Percentiles rank a stretch among this genome's conserved stretches.
Conservation (phyloP, 768 basidiomycete species). For the Suillus occidentalis region DNA sequence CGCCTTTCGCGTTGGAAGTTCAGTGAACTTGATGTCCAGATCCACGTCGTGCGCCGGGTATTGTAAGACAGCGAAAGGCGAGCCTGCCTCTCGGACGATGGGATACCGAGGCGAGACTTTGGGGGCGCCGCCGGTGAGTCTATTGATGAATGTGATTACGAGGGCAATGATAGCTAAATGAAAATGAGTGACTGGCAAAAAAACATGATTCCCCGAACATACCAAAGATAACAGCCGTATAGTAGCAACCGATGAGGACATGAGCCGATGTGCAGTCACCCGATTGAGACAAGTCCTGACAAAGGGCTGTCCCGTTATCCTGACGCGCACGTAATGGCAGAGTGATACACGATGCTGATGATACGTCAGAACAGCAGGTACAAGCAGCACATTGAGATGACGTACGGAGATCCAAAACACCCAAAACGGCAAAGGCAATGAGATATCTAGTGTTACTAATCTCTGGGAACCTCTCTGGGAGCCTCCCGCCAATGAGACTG, state of each 20-base stretch:
- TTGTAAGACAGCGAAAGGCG: conserved; percentile 15
- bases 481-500: not conserved
- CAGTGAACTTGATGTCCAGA: conserved; percentile 15
- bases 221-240: conserved; percentile 28
- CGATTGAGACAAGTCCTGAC: conserved; percentile 29
- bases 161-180: conserved; percentile 21
- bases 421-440: conserved; percentile 20
- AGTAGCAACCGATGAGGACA: conserved; percentile 30
- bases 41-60: conserved; percentile 21
- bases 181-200: conserved; percentile 1
- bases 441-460: conserved; percentile 22
- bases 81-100: conserved; percentile 30
- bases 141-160: conserved; percentile 30
- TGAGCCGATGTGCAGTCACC: conserved; percentile 20
- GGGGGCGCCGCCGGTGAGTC: conserved; percentile 20
- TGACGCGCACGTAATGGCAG: conserved; percentile 31
- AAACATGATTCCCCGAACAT: conserved; percentile 6
- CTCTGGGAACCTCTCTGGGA: conserved; percentile 14
- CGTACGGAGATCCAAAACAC: conserved; percentile 22
- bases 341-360: conserved; percentile 19
- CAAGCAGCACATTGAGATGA: not conserved
- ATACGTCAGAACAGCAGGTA: not conserved
- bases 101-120: conserved; percentile 23
- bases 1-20: conserved; percentile 10
- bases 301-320: conserved; percentile 18